A percentile compares a stretch with the other conserved stretches of the same genome.
Evolutionary conservation across 768 basidiomycete genomes (phyloP).

Genomic region (Lentinula aciculospora): DNA sequence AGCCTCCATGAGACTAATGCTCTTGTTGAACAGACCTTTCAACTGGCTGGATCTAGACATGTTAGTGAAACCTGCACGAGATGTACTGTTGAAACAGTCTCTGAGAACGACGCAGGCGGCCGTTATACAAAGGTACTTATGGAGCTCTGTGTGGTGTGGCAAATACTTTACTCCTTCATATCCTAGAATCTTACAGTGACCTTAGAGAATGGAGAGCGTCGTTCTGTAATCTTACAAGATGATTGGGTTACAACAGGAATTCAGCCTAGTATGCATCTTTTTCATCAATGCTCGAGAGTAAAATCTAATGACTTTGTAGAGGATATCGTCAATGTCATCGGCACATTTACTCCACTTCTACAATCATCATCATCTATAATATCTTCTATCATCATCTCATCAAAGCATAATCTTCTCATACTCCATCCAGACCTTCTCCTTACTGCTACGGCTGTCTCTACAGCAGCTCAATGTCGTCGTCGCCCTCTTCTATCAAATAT

Average conservation of each 20-base stretch:
- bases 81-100: conserved; percentile 47
- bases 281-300: neutral
- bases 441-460: conserved; percentile 85
- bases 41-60: conserved; percentile 12
- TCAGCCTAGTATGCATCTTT: conserved; percentile 42
- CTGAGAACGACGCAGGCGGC: conserved; percentile 23
- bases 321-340: conserved; percentile 79
- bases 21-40: conserved; percentile 5
- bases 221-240: conserved; percentile 59
- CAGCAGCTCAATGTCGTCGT: conserved; percentile 75
- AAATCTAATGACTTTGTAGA: conserved; percentile 32
- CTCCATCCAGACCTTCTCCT: conserved; percentile 90
- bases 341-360: conserved; percentile 26
- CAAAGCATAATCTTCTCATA: conserved; percentile 66
- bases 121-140: conserved; percentile 38
- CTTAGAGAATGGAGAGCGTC: conserved; percentile 30
- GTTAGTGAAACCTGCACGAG: conserved; percentile 40
- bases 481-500: conserved; percentile 76
- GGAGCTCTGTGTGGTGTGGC: neutral
- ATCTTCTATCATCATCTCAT: conserved; percentile 51
- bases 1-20: neutral
- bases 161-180: neutral
- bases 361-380: conserved; percentile 28
- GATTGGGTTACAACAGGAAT: conserved; percentile 74
- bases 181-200: conserved; percentile 47